Evolutionary conservation across 208 protist genomes (phyloP), one percentile per base, ranked within the genome.

Genomic region (Trypanosoma theileri): DNA sequence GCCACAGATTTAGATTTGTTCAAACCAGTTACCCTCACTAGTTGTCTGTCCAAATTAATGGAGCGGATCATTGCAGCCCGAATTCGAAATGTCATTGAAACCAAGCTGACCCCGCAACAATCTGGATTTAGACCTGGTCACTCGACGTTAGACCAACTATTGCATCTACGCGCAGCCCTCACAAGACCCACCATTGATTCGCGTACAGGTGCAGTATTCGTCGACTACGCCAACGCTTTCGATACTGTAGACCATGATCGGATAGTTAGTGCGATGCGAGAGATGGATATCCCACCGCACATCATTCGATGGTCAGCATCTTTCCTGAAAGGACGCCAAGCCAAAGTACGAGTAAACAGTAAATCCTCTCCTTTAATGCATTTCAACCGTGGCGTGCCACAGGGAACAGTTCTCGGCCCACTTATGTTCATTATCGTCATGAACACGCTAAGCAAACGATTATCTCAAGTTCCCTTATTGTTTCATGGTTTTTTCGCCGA

Each of bases 381-480:
- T 4, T 78, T 73, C 28, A 7, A 17, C 22, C 7, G 50, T 40
- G 73, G 73, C 12, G 66, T 73, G 4, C 73, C 73, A 0, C 73
- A 73, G 41, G 73, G 66, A 40, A 73, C 73, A 10, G 58, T 69
- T 4, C 63, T 73, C n/a, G 66, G 66, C 19, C 73, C 73, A 0
- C 66, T 73, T 0, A 44, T 73, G 10, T 68, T 73, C 45, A 78
- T 68, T 40, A 78, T 78, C 16, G 66, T 62, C 13, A 54, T 73
- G 59, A 59, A 73, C 48, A 55, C 73, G 12, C 53, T 73, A n/a
- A 52, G 66, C 44, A 4, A 19, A 26, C 19, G 40, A 16, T 48
- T 77, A 16, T 12, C 40, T 17, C 1, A 31, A 41, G 58, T 73
- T 14, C 57, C 55, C 14, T 16, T 24, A 17, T 28, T 77, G 3